A percentile compares a stretch with the other conserved stretches of the same genome.
phyloP scores from a whole-genome alignment of 331 rosid species.

The Rosa hybrid region DNA sequence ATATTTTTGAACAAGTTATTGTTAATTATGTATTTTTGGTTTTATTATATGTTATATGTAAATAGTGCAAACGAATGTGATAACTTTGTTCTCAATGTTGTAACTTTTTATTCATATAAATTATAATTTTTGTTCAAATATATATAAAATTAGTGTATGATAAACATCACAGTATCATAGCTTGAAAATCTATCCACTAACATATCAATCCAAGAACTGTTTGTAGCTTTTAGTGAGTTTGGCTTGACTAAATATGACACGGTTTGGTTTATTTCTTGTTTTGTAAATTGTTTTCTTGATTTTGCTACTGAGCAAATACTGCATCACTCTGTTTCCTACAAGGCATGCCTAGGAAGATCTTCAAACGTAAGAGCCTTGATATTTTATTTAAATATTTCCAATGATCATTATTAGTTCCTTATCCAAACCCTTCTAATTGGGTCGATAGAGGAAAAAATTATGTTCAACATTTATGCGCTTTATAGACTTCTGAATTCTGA shows the following conservation, averaged over 20 bases:
- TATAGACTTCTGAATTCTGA: not conserved
- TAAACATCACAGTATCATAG: too few relatives aligned
- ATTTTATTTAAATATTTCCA: not conserved
- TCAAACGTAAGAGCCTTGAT: constrained; percentile 6
- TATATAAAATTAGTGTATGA: too few relatives aligned
- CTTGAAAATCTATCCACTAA: constrained; percentile 40
- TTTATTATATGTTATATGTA: too few relatives aligned
- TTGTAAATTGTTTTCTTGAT: not conserved
- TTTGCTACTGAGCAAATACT: not conserved
- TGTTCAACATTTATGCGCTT: not conserved
- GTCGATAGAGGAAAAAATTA: too few relatives aligned
- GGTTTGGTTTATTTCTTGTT: constrained; percentile 4
- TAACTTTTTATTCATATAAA: too few relatives aligned
- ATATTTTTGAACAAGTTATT: too few relatives aligned
- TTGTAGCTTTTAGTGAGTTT: constrained; percentile 37
- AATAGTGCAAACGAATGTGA: too few relatives aligned
- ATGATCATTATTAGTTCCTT: not conserved
- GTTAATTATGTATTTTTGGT: too few relatives aligned
- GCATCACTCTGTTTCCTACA: not conserved
- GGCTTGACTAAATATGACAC: constrained; percentile 47
- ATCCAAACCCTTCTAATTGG: not conserved
- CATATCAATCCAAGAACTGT: constrained; percentile 32
- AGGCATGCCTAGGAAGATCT: constrained; percentile 14
- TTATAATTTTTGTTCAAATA: too few relatives aligned
- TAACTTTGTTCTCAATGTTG: too few relatives aligned